Percentiles rank a stretch among this genome's conserved stretches.
Conservation (phyloP, 352 stramenopile genomes). For the Phytopythium mirpurense region DNA sequence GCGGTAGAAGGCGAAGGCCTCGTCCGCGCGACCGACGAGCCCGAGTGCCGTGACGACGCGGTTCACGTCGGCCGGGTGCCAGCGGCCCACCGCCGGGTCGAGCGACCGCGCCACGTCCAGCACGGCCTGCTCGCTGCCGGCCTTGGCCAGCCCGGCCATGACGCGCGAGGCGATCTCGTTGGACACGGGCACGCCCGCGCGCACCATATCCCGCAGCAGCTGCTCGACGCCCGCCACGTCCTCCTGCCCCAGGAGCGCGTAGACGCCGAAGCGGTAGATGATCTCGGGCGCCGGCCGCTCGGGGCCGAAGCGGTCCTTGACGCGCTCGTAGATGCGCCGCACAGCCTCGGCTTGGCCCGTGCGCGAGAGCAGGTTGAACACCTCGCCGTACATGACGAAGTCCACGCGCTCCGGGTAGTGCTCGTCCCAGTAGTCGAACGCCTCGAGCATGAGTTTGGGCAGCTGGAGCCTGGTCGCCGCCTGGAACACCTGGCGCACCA, state of each 20-base stretch:
- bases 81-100: conserved; percentile 22
- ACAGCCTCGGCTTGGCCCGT: conserved; percentile 17
- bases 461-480: conserved; percentile 19
- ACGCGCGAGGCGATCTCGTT: conserved; percentile 43
- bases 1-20: conserved; percentile 61
- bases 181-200: conserved; percentile 18
- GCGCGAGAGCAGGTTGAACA: conserved; percentile 29
- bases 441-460: conserved; percentile 36
- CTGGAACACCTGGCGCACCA: conserved; percentile 30
- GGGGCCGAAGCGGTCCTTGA: conserved; percentile 22
- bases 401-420: conserved; percentile 24
- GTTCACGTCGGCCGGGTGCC: conserved; percentile 42
- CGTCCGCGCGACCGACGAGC: conserved; percentile 22
- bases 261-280: conserved; percentile 53
- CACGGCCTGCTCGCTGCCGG: conserved; percentile 25
- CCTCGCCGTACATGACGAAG: conserved; percentile 37
- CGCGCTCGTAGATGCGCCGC: conserved; percentile 25
- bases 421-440: conserved; percentile 37
- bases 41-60: conserved; percentile 49
- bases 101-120: conserved; percentile 26
- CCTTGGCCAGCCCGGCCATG: conserved; percentile 39
- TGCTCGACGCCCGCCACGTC: conserved; percentile 23
- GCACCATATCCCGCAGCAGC: conserved; percentile 34
- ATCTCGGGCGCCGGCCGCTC: conserved; percentile 33
- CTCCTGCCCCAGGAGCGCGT: conserved; percentile 28